Base-by-base conservation (phyloP, 176 grass and related monocot genomes). In the Carex pumila region DNA sequence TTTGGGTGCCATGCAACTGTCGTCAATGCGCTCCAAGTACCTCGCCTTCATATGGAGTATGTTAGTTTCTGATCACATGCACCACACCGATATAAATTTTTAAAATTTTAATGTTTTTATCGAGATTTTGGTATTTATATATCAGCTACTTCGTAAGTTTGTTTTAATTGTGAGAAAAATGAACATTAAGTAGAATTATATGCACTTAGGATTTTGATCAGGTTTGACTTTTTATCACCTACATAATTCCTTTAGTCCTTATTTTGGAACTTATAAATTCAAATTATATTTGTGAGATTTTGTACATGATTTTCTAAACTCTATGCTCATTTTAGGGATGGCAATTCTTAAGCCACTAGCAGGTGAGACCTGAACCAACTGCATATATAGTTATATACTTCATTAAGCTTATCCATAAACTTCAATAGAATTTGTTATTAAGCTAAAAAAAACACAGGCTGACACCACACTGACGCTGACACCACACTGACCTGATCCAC, bases 1-100 rank as follows among this genome's bases (percentile, higher is more conserved):
- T 98, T 74, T 98, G 95, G 95, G 84, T 98, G 50, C 95, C 95
- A 58, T 98, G 95, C 73, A 87, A 98, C 81, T 98, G 95, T 85
- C 82, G 53, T 81, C 84, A 89, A 19, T 98, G 95, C 81, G 90
- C 95, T 9, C 50, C 61, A 1, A 18, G 2, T 85, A 72, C 66
- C 80, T 15, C 62, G 6, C 78, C 82, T 61, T 17, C 6, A 30
- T 84, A 63, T 61, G 88, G 80, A 17, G 79, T 89, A 89, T 60
- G 84, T 53, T 67, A 82, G 54, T 74, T 74, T 50, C 54, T 77
- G 19, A 55, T 70, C 67, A 25, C 25, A 25, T 25, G 25, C 25
- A 69, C 30, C 14, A 41, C 39, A 7, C 72, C 30, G 2, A 47
- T 39, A 45, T 3, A 45, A 47, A 21, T 3, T 12, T 47, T 39